These are phyloP conservation scores for Sclerotiophoma versabilis DNA, from an alignment of 2,329 filamentous ascomycete species.

Conservation along the genomic window DNA sequence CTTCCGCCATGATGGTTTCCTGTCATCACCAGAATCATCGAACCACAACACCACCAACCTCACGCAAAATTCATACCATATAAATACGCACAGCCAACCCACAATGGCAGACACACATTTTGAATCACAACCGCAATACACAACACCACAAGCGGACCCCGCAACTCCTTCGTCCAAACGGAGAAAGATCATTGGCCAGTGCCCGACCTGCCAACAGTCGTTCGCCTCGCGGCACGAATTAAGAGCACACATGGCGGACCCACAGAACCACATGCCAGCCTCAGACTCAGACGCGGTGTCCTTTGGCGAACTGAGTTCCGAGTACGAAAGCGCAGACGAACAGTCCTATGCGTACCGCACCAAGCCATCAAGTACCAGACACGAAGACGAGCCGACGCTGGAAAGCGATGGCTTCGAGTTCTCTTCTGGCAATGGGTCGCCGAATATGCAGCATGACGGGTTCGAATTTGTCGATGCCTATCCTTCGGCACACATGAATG, in stretches of 20 bases:
- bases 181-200: slow-evolving; percentile 13
- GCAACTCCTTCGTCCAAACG: neutral
- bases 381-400: slow-evolving; percentile 5
- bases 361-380: neutral
- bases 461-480: neutral
- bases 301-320: slow-evolving; percentile 16
- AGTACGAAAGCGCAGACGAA: slow-evolving; percentile 5
- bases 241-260: slow-evolving; percentile 13
- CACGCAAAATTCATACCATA: neutral
- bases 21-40: neutral
- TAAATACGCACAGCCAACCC: neutral
- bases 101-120: slow-evolving; percentile 14
- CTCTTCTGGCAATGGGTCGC: neutral
- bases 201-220: slow-evolving; percentile 9
- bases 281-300: slow-evolving; percentile 16
- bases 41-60: neutral
- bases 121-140: neutral
- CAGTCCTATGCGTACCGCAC: neutral
- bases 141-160: neutral
- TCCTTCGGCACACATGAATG: neutral
- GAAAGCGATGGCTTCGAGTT: slow-evolving; percentile 18
- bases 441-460: neutral
- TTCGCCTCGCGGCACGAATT: slow-evolving; percentile 15
- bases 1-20: neutral
- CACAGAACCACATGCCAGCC: slow-evolving; percentile 6